Conservation (phyloP, 2,329 filamentous ascomycete species). For the Metarhizium album region DNA sequence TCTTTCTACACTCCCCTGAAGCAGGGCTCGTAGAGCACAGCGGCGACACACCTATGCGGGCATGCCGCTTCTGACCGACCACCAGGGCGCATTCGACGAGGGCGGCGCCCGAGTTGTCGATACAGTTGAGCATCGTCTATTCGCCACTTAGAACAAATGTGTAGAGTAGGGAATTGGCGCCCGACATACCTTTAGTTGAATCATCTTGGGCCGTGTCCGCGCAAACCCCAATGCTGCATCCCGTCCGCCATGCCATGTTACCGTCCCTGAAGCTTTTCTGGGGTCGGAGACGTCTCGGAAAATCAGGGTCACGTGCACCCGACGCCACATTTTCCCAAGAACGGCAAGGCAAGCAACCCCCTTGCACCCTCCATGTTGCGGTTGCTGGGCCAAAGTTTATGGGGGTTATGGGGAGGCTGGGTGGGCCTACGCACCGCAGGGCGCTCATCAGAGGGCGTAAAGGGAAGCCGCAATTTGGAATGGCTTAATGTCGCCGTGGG, state of each 20-base stretch:
- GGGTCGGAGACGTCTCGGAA: conserved; percentile 1
- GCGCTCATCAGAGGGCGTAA: background rate
- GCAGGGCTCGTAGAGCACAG: background rate
- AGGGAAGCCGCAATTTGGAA: conserved; percentile 1
- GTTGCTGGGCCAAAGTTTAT: conserved; percentile 20
- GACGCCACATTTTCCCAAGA: conserved; percentile 1
- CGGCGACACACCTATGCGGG: conserved; percentile 64
- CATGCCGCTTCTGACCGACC: conserved; percentile 78
- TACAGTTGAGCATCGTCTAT: conserved; percentile 96
- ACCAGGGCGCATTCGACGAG: conserved; percentile 94
- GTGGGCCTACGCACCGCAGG: background rate
- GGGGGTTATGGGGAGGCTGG: conserved; percentile 12
- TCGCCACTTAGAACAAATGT: conserved; percentile 8
- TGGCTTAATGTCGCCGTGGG: conserved; percentile 1
- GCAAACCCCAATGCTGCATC: background rate
- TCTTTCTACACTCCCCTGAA: background rate
- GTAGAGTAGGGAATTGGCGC: background rate
- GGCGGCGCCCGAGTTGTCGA: conserved; percentile 98
- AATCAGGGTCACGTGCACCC: conserved; percentile 1
- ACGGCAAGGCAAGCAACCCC: background rate
- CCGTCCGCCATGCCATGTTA: background rate
- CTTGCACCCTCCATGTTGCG: background rate
- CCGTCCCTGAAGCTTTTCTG: background rate
- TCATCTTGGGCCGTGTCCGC: conserved; percentile 51
- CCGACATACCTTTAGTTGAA: conserved; percentile 66